These are phyloP conservation scores for Candida chilensis DNA, from an alignment of 805 yeast genomes.

Conservation along the genomic window DNA sequence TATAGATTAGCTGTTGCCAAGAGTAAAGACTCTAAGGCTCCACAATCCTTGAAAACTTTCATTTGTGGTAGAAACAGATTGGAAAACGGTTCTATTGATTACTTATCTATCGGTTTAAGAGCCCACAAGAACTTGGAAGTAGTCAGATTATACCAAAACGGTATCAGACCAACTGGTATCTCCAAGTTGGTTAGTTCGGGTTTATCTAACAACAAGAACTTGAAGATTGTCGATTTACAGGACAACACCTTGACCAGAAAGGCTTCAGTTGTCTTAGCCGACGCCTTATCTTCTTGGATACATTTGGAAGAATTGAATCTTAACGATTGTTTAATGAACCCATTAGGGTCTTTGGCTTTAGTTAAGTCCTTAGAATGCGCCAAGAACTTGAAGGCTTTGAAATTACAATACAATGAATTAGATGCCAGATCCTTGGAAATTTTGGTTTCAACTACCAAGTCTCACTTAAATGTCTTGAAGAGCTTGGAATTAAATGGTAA, in stretches of 20 bases:
- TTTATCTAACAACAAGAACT: slow-evolving; percentile 46
- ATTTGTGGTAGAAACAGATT: slow-evolving; percentile 96
- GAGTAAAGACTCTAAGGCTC: slow-evolving; percentile 28
- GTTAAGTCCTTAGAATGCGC: slow-evolving; percentile 37
- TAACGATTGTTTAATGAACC: slow-evolving; percentile 81
- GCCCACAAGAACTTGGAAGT: slow-evolving; percentile 67
- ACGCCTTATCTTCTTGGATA: slow-evolving; percentile 54
- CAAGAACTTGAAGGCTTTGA: slow-evolving; percentile 45
- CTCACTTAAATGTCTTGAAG: slow-evolving; percentile 51
- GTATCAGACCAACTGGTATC: slow-evolving; percentile 92
- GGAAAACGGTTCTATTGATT: slow-evolving; percentile 88
- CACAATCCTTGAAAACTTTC: slow-evolving; percentile 64
- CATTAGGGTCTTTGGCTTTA: slow-evolving; percentile 59
- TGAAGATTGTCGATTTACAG: slow-evolving; percentile 76
- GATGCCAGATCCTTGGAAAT: slow-evolving; percentile 52
- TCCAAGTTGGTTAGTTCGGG: slow-evolving; percentile 68
- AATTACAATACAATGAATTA: slow-evolving; percentile 84
- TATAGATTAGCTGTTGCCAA: slow-evolving; percentile 64
- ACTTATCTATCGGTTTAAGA: slow-evolving; percentile 77
- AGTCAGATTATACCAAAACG: slow-evolving; percentile 86
- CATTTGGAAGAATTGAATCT: slow-evolving; percentile 68
- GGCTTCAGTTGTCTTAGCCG: slow-evolving; percentile 61
- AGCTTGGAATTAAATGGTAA: slow-evolving; percentile 87
- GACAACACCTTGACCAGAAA: slow-evolving; percentile 84
- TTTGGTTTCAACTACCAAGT: slow-evolving; percentile 45